These are phyloP conservation scores for Cytospora chrysosperma DNA, from an alignment of 2,329 filamentous ascomycete genomes.

Conservation along the genomic window DNA sequence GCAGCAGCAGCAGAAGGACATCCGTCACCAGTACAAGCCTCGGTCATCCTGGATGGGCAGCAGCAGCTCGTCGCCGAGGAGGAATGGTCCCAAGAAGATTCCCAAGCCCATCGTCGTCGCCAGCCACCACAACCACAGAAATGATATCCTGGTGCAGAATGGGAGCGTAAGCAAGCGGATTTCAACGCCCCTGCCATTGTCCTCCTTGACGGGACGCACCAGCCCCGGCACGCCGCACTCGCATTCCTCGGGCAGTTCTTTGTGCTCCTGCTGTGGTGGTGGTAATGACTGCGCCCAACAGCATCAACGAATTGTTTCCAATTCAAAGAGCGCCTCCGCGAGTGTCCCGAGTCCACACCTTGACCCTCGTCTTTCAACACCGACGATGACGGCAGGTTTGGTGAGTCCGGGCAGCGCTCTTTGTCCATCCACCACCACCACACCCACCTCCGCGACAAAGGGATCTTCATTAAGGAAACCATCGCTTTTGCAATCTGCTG, in stretches of 20 bases:
- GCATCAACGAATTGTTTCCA: constrained; percentile 23
- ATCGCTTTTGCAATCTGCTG: constrained; percentile 7
- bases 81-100: constrained; percentile 32
- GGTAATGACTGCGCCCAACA: constrained; percentile 36
- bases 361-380: constrained; percentile 26
- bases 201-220: constrained; percentile 4
- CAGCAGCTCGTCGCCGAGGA: constrained; percentile 26
- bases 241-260: constrained; percentile 41
- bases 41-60: constrained; percentile 28
- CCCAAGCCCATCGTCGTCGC: constrained; percentile 40
- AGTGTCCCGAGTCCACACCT: background rate
- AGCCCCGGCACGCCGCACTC: constrained; percentile 37
- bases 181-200: constrained; percentile 37
- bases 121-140: constrained; percentile 33
- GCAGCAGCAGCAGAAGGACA: constrained; percentile 20
- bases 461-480: constrained; percentile 15
- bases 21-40: constrained; percentile 15
- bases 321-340: constrained; percentile 15
- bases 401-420: constrained; percentile 9
- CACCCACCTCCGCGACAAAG: constrained; percentile 15
- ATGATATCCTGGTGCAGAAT: constrained; percentile 31
- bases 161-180: constrained; percentile 29
- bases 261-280: constrained; percentile 38
- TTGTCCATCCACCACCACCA: constrained; percentile 9
- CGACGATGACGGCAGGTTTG: constrained; percentile 13